Percentiles rank a stretch among this genome's conserved stretches.
Evolutionary conservation across 2,329 filamentous ascomycete genomes (phyloP).

Genomic region (Phaeosphaeria sp.): DNA sequence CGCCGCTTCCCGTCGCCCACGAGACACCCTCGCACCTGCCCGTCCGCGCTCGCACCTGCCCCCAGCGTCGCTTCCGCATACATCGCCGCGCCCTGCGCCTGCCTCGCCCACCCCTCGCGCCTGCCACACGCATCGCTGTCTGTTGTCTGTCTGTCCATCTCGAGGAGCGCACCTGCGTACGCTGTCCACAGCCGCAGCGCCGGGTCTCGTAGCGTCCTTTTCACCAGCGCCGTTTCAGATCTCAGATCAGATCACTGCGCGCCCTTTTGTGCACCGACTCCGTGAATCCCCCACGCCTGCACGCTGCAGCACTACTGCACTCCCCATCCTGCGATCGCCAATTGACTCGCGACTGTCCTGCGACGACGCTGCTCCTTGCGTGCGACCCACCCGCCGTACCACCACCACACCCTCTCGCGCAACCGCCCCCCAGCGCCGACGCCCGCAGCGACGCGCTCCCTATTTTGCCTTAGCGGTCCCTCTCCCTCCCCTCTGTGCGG

Average conservation of each 20-base stretch:
- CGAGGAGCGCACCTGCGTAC: no score
- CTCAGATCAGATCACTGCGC: slow-evolving; percentile 32
- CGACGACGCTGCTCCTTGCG: slow-evolving; percentile 8
- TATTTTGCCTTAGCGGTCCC: slow-evolving; percentile 27
- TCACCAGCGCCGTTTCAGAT: slow-evolving; percentile 43
- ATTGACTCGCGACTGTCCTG: slow-evolving; percentile 3
- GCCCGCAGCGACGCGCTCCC: slow-evolving; percentile 14
- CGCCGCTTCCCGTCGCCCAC: background rate
- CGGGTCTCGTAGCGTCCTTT: slow-evolving; percentile 15
- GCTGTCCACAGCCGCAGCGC: slow-evolving; percentile 15
- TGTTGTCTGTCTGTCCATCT: no score
- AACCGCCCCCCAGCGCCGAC: slow-evolving; percentile 10
- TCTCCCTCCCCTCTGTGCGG: slow-evolving; percentile 36
- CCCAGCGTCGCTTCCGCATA: slow-evolving; percentile 10
- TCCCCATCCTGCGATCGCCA: background rate
- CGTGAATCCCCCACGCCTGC: slow-evolving; percentile 26
- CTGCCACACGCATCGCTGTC: slow-evolving; percentile 6
- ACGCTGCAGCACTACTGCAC: slow-evolving; percentile 15
- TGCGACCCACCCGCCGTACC: slow-evolving; percentile 1
- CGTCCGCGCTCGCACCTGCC: slow-evolving; percentile 10
- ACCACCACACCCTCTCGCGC: slow-evolving; percentile 7
- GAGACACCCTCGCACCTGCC: slow-evolving; percentile 8
- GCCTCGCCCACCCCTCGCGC: background rate
- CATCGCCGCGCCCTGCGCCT: slow-evolving; percentile 6
- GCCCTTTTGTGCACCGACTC: slow-evolving; percentile 21